Percentiles rank a stretch among this genome's conserved stretches.
These are phyloP conservation scores for Elsinoe australis DNA, from an alignment of 2,329 filamentous ascomycete species.

Conservation along the genomic window DNA sequence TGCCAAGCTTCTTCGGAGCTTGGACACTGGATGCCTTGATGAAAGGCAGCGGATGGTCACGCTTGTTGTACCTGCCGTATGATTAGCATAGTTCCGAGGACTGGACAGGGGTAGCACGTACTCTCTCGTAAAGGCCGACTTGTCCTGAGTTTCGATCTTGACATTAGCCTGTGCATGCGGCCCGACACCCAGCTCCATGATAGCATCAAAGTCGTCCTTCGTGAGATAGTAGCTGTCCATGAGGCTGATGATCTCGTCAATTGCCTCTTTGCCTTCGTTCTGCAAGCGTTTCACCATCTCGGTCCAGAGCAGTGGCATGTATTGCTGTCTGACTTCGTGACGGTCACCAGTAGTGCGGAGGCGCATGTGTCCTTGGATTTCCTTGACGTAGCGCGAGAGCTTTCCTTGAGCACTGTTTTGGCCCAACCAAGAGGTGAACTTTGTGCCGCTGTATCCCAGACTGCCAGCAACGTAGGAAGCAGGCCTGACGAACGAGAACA, in stretches of 20 bases:
- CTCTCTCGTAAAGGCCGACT: constrained; percentile 79
- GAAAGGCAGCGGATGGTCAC: constrained; percentile 84
- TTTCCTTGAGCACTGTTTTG: constrained; percentile 81
- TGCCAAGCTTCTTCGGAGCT: constrained; percentile 58
- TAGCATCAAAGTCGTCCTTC: constrained; percentile 86
- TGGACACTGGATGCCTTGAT: constrained; percentile 81
- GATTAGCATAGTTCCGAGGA: neutral
- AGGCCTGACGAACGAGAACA: constrained; percentile 90
- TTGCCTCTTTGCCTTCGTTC: constrained; percentile 69
- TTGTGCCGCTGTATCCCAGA: constrained; percentile 55
- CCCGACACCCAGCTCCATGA: constrained; percentile 84
- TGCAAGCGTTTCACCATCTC: constrained; percentile 68
- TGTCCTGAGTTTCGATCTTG: constrained; percentile 76
- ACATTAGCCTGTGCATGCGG: constrained; percentile 68
- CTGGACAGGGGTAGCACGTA: constrained; percentile 44
- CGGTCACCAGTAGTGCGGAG: constrained; percentile 82
- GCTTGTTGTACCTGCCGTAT: constrained; percentile 64
- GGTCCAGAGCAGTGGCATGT: constrained; percentile 81
- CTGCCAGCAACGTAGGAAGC: constrained; percentile 80
- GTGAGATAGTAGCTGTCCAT: constrained; percentile 98
- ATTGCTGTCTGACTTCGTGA: constrained; percentile 90
- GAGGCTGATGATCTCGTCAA: constrained; percentile 76
- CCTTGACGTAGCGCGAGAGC: constrained; percentile 73
- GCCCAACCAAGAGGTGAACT: constrained; percentile 87
- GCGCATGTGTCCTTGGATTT: constrained; percentile 96